Evolutionary conservation across 192 early-diverging fungal genomes (phyloP), one percentile per base, ranked within the genome.

Genomic region (Cetraspora pellucida): DNA sequence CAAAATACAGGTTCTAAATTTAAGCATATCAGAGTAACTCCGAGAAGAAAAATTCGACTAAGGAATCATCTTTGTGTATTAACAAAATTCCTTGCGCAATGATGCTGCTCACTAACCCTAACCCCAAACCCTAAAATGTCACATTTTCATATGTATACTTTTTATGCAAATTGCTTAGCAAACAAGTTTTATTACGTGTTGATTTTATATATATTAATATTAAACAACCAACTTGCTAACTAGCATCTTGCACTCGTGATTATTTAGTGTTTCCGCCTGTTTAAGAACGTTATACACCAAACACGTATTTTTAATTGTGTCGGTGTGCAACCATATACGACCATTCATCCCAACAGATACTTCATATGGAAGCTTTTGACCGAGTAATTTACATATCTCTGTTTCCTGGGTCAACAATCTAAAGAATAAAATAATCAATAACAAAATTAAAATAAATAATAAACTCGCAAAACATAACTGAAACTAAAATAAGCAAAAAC

Each of bases 331-430:
- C 97, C 98, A 99, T 45, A 98, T 88, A 25, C 93, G 89, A 19
- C 98, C 98, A 78, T 99, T 99, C 79, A 97, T 87, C 7, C 97
- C 98, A 37, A 96, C 88, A 1, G 96, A 95, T 7, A 87, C 86
- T 80, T 99, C 96, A 78, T 97, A 97, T 2, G 94, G 88, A 43
- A 95, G 78, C 3, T 79, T 63, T 23, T 52, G 13, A 19, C 19
- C 50, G 19, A 98, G 84, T 16, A 98, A 85, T 21, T 91, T 84
- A 17, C 90, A 90, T 31, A 65, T 44, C 10, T 87, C 83, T 9
- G 93, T 90, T 72, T 91, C 85, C 11, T 94, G 78, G 73, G 95
- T 78, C 30, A 93, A 94, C 74, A 63, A 66, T 5, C 76, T 47
- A 75, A 37, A 5, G 31, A 37, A 5, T 37, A 37, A n/a, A n/a